A percentile compares a stretch with the other conserved stretches of the same genome.
Conservation (phyloP, 768 basidiomycete genomes). For the Mycena metata region DNA sequence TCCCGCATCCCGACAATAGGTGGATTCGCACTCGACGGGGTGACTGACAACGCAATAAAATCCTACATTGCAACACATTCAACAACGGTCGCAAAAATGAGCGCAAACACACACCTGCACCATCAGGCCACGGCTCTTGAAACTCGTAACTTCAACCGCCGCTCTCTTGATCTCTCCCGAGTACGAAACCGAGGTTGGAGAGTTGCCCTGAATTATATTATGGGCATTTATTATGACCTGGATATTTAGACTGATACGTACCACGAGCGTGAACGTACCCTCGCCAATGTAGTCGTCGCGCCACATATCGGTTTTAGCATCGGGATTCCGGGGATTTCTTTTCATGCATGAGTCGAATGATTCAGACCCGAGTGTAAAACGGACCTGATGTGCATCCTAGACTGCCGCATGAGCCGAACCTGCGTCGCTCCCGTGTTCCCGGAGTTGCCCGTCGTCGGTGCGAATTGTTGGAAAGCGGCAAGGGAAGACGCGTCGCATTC, state of each 20-base stretch:
- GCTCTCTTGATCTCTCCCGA: conserved; percentile 73
- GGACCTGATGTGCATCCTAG: conserved; percentile 73
- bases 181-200: conserved; percentile 72
- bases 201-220: conserved; percentile 62
- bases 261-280: conserved; percentile 68
- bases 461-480: conserved; percentile 69
- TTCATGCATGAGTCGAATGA: not conserved
- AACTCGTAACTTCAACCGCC: conserved; percentile 66
- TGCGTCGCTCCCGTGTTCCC: conserved; percentile 56
- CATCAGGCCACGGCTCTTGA: conserved; percentile 73
- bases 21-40: conserved; percentile 69
- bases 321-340: conserved; percentile 63
- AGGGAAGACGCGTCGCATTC: conserved; percentile 69
- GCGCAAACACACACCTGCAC: conserved; percentile 64
- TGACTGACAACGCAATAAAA: conserved; percentile 72
- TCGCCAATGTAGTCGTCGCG: conserved; percentile 73
- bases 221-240: not conserved
- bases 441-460: conserved; percentile 57
- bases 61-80: conserved; percentile 57
- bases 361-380: conserved; percentile 13
- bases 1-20: conserved; percentile 72
- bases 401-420: conserved; percentile 75
- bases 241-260: conserved; percentile 46
- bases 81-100: conserved; percentile 15
- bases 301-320: conserved; percentile 81